These are phyloP conservation scores for Cryptosporidium sp. DNA, from an alignment of 169 alveolate species.

Conservation along the genomic window DNA sequence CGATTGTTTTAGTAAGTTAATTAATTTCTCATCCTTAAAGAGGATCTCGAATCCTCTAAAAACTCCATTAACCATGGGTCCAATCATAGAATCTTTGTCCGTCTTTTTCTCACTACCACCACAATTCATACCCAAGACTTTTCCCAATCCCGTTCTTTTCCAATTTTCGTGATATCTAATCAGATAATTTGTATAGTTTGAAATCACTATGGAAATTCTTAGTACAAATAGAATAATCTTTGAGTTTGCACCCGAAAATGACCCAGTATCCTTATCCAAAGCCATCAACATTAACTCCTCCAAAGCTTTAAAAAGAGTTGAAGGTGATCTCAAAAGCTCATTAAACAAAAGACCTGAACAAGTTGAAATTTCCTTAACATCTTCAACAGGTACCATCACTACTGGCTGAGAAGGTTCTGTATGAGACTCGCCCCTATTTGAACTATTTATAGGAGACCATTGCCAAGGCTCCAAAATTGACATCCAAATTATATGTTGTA, in stretches of 20 bases:
- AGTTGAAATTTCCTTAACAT: conserved; percentile 74
- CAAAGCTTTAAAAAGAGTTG: conserved; percentile 72
- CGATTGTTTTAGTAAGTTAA: background rate
- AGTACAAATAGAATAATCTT: conserved; percentile 68
- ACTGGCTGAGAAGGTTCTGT: background rate
- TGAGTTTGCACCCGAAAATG: conserved; percentile 56
- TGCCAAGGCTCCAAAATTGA: conserved; percentile 84
- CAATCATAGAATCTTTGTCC: background rate
- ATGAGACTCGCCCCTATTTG: background rate
- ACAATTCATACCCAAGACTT: too few relatives aligned
- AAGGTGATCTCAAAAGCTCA: conserved; percentile 81
- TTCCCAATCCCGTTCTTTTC: background rate
- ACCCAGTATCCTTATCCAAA: conserved; percentile 78
- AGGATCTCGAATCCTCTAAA: conserved; percentile 42
- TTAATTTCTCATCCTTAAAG: background rate
- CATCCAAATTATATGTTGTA: conserved; percentile 84
- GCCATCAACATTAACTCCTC: conserved; percentile 76
- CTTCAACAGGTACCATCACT: conserved; percentile 16
- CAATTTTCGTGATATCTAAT: conserved; percentile 73
- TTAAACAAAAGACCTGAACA: conserved; percentile 84
- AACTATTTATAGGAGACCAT: conserved; percentile 1
- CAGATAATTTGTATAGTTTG: conserved; percentile 62
- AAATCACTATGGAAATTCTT: conserved; percentile 57
- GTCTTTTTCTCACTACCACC: background rate
- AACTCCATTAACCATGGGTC: conserved; percentile 4